phyloP scores from a whole-genome alignment of 345 rosid species.

The Pseudoturritis turrita region DNA sequence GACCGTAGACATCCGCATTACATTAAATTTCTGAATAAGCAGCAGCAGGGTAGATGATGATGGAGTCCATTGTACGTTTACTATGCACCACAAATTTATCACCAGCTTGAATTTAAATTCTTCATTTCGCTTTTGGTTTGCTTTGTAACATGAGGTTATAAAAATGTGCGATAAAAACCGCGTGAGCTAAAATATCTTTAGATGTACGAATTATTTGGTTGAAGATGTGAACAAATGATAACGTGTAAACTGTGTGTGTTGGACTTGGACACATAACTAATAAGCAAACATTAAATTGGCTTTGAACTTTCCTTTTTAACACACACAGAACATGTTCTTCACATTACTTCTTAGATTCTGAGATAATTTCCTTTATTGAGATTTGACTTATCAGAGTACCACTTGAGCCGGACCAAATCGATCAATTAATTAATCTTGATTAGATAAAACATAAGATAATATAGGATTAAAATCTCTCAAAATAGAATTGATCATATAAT shows the following conservation, averaged over 20 bases:
- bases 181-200: neutral
- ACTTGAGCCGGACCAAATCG: conserved; percentile 4
- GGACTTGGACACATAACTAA: neutral
- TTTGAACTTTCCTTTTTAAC: conserved; percentile 21
- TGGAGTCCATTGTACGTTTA: neutral
- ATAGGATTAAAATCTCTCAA: neutral
- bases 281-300: conserved; percentile 19
- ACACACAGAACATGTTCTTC: conserved; percentile 23
- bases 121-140: neutral
- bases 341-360: conserved; percentile 16
- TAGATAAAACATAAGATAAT: neutral
- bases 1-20: too few species aligned
- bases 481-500: neutral
- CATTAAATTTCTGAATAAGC: too few species aligned
- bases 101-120: neutral
- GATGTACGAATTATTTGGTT: neutral
- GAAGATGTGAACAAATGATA: neutral
- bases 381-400: conserved; percentile 8
- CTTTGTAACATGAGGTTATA: neutral
- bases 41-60: too few species aligned
- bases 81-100: neutral
- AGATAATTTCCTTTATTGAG: neutral
- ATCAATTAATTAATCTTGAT: neutral
- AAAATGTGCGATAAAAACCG: neutral
- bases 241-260: conserved; percentile 14